Base-by-base conservation (phyloP, 306 rosid genomes). In the Inga oerstediana region DNA sequence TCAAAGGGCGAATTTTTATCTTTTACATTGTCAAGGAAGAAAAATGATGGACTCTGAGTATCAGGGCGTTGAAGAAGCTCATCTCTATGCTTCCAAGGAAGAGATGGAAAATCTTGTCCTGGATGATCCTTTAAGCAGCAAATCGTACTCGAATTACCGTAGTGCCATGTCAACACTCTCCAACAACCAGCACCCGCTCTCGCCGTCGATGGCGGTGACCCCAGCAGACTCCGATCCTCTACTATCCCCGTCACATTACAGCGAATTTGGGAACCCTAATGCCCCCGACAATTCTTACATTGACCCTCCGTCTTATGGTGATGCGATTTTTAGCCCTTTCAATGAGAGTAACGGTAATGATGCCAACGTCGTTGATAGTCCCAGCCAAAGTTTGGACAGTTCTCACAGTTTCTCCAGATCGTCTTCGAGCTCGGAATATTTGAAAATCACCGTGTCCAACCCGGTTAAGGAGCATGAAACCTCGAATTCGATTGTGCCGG, bases 1-100 rank as follows among this genome's bases (percentile, higher is more conserved):
- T 81, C 27, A 49, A 20, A 68, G 66, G 65, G 34, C 77, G 2
- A 69, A 37, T 39, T 45, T 32, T 52, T 52, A 64, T 32, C 37
- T 64, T 30, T 52, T 35, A 1, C 51, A 11, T 62, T 61, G 20
- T 41, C 14, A 19, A 1, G 39, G 54, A n/a, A 15, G 20, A 68
- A 87, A 77, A 90, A 95, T 95, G 99, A 95, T 95, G 97, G 99
- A 91, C 85, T 92, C 98, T 16, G 93, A 89, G 85, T 87, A 88
- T 54, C 89, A 90, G 52, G 87, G 86, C 84, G 75, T 80, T 17
- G 91, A 86, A 48, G 92, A 81, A 85, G 87, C 91, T 58, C 94
- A 82, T 59, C 91, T 91, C 45, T 76, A 72, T 8, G 82, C 88
- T 13, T 79, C 97, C 14, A 86, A 44, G 3, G 94, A 91, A 30